A percentile compares a stretch with the other conserved stretches of the same genome.
Conservation (phyloP, 225 moss, liverwort and hornwort genomes). For the Marchantia paleacea region DNA sequence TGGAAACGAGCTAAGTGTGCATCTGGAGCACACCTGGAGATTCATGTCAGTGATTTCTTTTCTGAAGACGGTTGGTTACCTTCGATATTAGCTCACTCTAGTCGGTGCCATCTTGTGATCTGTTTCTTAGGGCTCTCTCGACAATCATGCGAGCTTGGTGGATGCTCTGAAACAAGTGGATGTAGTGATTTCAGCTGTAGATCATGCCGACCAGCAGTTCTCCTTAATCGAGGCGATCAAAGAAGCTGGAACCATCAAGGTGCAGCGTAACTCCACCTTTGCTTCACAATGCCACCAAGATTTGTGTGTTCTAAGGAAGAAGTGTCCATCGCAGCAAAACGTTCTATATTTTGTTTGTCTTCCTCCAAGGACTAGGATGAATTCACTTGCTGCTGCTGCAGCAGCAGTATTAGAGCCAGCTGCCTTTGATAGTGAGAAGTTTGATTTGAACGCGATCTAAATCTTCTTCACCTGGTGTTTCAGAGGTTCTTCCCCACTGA, state of each 20-base stretch:
- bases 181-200: conserved; percentile 32
- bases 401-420: not conserved
- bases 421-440: not conserved
- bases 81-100: too few species aligned
- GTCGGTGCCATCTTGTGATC: too few species aligned
- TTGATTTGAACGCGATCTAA: not conserved
- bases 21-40: too few species aligned
- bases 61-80: too few species aligned
- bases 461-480: not conserved
- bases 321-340: not conserved
- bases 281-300: not conserved
- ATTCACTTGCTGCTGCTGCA: not conserved
- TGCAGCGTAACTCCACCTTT: not conserved
- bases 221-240: conserved; percentile 35
- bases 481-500: conserved; percentile 44
- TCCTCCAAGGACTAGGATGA: not conserved
- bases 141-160: conserved; percentile 28
- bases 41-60: too few species aligned
- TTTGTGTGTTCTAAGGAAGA: not conserved
- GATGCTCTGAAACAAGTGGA: conserved; percentile 39
- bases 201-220: conserved; percentile 9
- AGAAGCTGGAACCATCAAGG: conserved; percentile 48
- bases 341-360: not conserved
- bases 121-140: conserved; percentile 26
- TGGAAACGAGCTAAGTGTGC: too few species aligned